Percentiles rank a stretch among this genome's conserved stretches.
phyloP scores from a whole-genome alignment of 352 stramenopile genomes.

The Globisporangium lucens region DNA sequence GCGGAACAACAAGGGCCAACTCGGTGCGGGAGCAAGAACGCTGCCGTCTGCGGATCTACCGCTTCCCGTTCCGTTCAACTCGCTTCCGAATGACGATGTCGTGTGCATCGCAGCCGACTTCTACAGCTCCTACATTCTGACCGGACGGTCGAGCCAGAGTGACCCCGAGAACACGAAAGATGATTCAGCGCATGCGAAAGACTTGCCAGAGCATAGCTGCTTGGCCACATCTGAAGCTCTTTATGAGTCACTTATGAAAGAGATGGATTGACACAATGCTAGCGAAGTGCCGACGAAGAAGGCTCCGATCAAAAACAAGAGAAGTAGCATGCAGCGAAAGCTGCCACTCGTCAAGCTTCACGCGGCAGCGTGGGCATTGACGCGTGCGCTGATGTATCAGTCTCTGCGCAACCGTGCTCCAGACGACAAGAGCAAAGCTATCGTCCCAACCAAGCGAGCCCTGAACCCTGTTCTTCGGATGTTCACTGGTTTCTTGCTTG shows the following conservation, averaged over 20 bases:
- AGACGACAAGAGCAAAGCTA: constrained; percentile 8
- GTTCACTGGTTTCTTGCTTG: constrained; percentile 60
- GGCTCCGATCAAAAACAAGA: constrained; percentile 44
- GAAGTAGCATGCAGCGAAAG: constrained; percentile 42
- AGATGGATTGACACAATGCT: constrained; percentile 65
- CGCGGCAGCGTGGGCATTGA: constrained; percentile 73
- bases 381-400: constrained; percentile 78
- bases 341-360: constrained; percentile 76
- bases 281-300: constrained; percentile 14
- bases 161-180: constrained; percentile 34
- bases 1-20: constrained; percentile 86
- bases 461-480: constrained; percentile 53
- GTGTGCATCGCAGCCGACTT: constrained; percentile 80
- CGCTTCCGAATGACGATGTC: constrained; percentile 78
- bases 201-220: constrained; percentile 56
- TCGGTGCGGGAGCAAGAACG: constrained; percentile 69
- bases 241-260: constrained; percentile 85
- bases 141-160: constrained; percentile 50
- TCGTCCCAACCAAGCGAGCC: neutral
- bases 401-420: constrained; percentile 33
- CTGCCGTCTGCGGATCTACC: constrained; percentile 79
- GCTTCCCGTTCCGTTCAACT: constrained; percentile 70
- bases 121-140: constrained; percentile 89
- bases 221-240: constrained; percentile 65
- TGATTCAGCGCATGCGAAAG: constrained; percentile 42